A percentile compares a stretch with the other conserved stretches of the same genome.
Conservation (phyloP, 306 rosid genomes). For the Oxytropis ochrocephala region DNA sequence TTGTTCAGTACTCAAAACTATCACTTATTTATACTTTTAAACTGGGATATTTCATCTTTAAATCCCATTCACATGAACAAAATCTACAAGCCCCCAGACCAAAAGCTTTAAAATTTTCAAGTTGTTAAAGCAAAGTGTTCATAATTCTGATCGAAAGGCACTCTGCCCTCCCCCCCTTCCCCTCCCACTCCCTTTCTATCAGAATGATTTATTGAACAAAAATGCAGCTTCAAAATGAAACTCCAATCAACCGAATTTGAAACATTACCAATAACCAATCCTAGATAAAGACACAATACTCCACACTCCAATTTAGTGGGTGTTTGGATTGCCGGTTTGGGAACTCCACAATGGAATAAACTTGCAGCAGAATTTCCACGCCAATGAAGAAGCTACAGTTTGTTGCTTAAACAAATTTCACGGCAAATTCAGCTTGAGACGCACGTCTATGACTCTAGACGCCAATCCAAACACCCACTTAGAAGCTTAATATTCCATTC, state of each 20-base stretch:
- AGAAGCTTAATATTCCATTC: neutral
- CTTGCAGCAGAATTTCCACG: no score
- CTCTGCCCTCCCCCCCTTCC: neutral
- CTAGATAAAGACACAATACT: neutral
- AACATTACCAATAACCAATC: neutral
- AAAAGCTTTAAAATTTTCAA: neutral
- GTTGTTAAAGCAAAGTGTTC: slow-evolving; percentile 11
- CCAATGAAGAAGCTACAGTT: no score
- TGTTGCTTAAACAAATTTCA: no score
- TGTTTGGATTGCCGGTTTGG: no score
- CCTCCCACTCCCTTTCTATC: neutral
- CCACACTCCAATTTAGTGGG: neutral
- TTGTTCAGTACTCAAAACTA: neutral
- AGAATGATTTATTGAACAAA: neutral
- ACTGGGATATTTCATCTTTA: neutral
- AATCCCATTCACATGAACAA: neutral
- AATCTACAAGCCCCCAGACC: neutral
- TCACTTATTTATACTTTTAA: neutral
- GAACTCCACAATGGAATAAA: no score
- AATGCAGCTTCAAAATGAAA: slow-evolving; percentile 10
- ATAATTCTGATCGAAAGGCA: neutral
- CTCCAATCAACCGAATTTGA: neutral
- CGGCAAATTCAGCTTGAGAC: no score
- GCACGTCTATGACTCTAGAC: no score
- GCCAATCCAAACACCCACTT: no score